Evolutionary conservation across 139 green algal species (phyloP).

Genomic region (Edaphochlamys debaryana): DNA sequence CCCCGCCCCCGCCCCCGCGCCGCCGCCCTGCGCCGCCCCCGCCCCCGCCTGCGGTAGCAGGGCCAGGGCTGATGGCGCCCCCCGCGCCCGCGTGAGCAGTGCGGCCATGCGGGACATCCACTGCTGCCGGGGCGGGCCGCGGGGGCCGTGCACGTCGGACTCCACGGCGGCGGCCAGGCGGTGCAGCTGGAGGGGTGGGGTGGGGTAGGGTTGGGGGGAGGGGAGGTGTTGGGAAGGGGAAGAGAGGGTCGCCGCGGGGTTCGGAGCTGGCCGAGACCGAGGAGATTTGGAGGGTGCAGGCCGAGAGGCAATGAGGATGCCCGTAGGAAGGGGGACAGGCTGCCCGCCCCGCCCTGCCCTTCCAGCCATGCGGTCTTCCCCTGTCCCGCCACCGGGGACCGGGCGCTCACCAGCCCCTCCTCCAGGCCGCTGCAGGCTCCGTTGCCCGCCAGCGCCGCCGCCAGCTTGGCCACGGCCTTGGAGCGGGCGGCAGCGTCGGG

Average conservation of each 20-base stretch:
- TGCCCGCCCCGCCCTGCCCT: no score
- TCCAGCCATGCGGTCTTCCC: neutral
- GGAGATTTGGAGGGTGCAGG: neutral
- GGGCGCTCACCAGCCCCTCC: neutral
- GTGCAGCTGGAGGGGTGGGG: neutral
- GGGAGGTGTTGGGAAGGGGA: neutral
- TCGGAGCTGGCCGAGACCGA: neutral
- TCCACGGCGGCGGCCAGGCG: conserved; percentile 16
- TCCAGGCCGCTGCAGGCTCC: neutral
- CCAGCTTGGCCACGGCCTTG: conserved; percentile 27
- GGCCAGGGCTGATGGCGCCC: conserved; percentile 9
- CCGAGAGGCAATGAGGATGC: no score
- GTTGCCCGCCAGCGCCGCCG: conserved; percentile 1
- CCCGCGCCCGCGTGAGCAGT: conserved; percentile 6
- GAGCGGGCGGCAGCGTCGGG: neutral
- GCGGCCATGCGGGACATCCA: conserved; percentile 35
- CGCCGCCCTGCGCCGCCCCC: neutral
- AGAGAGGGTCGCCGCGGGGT: neutral
- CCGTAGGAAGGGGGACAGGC: no score
- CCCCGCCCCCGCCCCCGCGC: neutral
- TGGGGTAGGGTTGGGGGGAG: no score
- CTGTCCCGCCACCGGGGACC: neutral
- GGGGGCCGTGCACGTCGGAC: conserved; percentile 8
- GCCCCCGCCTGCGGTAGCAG: conserved; percentile 6
- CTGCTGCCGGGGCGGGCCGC: conserved; percentile 11